These are phyloP conservation scores for Pestalotiopsis sp. DNA, from an alignment of 2,329 filamentous ascomycete species.

Conservation along the genomic window DNA sequence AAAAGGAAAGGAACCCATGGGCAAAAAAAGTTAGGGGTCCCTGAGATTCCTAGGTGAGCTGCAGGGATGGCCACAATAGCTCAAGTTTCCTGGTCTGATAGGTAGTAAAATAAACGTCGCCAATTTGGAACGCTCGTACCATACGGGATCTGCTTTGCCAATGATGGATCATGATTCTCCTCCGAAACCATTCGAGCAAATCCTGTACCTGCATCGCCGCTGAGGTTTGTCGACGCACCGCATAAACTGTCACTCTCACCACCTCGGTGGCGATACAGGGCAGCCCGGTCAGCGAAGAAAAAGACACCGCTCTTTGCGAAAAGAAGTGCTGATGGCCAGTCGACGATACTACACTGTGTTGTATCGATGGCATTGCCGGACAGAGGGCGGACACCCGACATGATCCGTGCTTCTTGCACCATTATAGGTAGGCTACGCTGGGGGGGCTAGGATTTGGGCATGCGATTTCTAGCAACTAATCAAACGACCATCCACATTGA, in stretches of 20 bases:
- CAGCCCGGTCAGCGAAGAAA: background rate
- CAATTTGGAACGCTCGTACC: background rate
- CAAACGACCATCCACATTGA: slow-evolving; percentile 5
- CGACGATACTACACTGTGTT: background rate
- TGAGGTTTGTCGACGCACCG: background rate
- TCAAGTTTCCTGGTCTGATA: background rate
- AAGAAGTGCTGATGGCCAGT: background rate
- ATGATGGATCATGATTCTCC: background rate
- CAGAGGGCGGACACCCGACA: background rate
- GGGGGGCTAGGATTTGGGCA: slow-evolving; percentile 2
- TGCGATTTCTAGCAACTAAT: slow-evolving; percentile 3
- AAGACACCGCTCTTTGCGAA: background rate
- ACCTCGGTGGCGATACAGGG: background rate
- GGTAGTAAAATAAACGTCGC: background rate
- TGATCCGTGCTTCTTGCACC: background rate
- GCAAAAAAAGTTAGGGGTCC: background rate
- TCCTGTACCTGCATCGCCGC: background rate
- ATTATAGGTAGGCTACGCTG: background rate
- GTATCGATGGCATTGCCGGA: slow-evolving; percentile 1
- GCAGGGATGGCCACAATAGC: background rate
- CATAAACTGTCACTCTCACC: background rate
- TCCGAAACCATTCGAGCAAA: background rate
- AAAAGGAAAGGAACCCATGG: slow-evolving; percentile 8
- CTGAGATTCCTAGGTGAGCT: slow-evolving; percentile 4
- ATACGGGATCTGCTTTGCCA: background rate